These are phyloP conservation scores for Candida silvicultrix DNA, from an alignment of 805 yeast species.

Conservation along the genomic window DNA sequence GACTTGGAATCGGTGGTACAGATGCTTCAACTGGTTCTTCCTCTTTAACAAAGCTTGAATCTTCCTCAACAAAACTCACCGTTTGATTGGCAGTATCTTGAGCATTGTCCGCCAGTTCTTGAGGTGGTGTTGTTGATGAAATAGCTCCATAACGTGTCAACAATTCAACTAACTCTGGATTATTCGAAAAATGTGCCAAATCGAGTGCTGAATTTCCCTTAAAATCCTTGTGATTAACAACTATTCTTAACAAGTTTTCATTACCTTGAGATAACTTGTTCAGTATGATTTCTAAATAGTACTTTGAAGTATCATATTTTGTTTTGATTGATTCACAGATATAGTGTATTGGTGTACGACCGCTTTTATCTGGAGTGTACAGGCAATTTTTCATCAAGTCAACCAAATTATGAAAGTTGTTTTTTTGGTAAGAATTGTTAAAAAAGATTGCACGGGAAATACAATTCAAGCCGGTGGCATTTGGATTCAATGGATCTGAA, in stretches of 20 bases:
- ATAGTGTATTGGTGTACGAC: constrained; percentile 71
- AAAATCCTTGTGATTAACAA: constrained; percentile 70
- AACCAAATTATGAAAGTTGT: constrained; percentile 51
- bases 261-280: constrained; percentile 34
- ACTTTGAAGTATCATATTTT: constrained; percentile 43
- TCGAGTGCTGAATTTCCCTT: constrained; percentile 85
- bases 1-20: constrained; percentile 11
- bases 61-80: constrained; percentile 5
- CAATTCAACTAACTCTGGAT: constrained; percentile 35
- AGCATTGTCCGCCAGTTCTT: not conserved
- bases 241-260: constrained; percentile 43
- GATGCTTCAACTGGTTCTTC: constrained; percentile 5
- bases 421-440: constrained; percentile 64
- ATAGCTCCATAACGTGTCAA: constrained; percentile 17
- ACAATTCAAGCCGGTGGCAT: constrained; percentile 59
- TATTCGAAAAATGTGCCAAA: constrained; percentile 56
- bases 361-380: constrained; percentile 64
- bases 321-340: constrained; percentile 46
- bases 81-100: constrained; percentile 1
- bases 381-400: constrained; percentile 59
- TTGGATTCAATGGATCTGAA: constrained; percentile 51
- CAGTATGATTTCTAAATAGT: constrained; percentile 48
- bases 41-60: constrained; percentile 2
- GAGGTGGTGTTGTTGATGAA: not conserved
- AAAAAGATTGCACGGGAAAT: constrained; percentile 63